Conservation (phyloP, 163 green algal genomes). For the Trebouxiophyceae sp. region DNA sequence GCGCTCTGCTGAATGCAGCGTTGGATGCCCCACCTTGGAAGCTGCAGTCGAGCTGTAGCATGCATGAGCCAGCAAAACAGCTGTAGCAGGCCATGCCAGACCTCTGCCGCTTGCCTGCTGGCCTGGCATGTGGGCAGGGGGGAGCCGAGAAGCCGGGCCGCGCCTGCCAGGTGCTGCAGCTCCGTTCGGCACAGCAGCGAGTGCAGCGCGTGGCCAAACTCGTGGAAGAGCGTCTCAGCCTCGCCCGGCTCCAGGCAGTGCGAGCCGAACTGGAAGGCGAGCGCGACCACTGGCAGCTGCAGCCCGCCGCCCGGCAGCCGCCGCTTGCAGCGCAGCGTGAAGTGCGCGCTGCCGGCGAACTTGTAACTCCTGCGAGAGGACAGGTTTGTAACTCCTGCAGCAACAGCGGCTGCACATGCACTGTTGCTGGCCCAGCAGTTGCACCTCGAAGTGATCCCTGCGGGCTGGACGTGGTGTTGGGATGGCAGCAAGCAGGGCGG, state of each 20-base stretch:
- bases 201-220: constrained; percentile 84
- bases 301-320: constrained; percentile 22
- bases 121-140: too few species aligned
- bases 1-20: too few species aligned
- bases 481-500: neutral
- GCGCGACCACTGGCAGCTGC: constrained; percentile 61
- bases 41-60: too few species aligned
- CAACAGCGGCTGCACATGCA: neutral
- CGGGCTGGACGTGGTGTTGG: neutral
- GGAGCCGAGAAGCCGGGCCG: too few species aligned
- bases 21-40: too few species aligned
- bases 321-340: constrained; percentile 76
- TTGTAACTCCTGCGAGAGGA: constrained; percentile 53
- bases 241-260: constrained; percentile 41
- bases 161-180: constrained; percentile 67
- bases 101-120: too few species aligned
- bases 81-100: too few species aligned
- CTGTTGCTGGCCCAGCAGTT: too few species aligned
- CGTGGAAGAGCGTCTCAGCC: constrained; percentile 83
- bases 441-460: neutral
- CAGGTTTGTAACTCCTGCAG: neutral
- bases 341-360: constrained; percentile 69
- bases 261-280: constrained; percentile 49
- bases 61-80: too few species aligned
- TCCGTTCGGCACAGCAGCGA: constrained; percentile 60